Evolutionary conservation across 2,329 filamentous ascomycete species (phyloP).

Genomic region (Pleoardoris graminearum): DNA sequence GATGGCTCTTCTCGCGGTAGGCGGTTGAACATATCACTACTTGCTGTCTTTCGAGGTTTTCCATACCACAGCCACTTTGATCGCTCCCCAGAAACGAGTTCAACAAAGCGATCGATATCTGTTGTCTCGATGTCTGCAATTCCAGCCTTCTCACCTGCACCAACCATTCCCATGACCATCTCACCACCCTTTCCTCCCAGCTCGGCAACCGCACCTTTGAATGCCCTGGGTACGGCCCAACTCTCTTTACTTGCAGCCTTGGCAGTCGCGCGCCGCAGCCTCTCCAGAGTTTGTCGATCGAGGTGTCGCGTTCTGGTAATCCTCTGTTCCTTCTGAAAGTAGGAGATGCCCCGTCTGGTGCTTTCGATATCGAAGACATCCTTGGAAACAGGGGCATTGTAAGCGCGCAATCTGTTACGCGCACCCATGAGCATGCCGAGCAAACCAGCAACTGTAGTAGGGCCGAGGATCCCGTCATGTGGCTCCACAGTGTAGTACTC

Average conservation of each 20-base stretch:
- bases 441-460: conserved; percentile 85
- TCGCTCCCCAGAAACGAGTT: conserved; percentile 76
- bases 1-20: conserved; percentile 46
- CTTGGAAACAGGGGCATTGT: conserved; percentile 81
- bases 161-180: conserved; percentile 93
- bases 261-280: conserved; percentile 79
- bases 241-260: conserved; percentile 88
- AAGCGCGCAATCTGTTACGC: conserved; percentile 83
- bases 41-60: conserved; percentile 70
- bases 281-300: conserved; percentile 80
- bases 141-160: conserved; percentile 77
- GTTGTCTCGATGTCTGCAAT: conserved; percentile 92
- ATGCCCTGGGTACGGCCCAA: conserved; percentile 89
- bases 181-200: conserved; percentile 92
- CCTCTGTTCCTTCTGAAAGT: conserved; percentile 89
- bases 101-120: conserved; percentile 82
- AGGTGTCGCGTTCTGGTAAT: conserved; percentile 76
- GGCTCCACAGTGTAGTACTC: conserved; percentile 94
- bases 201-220: conserved; percentile 94
- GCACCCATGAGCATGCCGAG: conserved; percentile 88
- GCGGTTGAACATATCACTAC: conserved; percentile 46
- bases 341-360: conserved; percentile 80
- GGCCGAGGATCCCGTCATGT: conserved; percentile 87
- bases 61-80: conserved; percentile 95
- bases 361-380: conserved; percentile 85